Percentiles rank a stretch among this genome's conserved stretches.
phyloP scores from a whole-genome alignment of 2,329 filamentous ascomycete genomes.

The Diplodia mutila region DNA sequence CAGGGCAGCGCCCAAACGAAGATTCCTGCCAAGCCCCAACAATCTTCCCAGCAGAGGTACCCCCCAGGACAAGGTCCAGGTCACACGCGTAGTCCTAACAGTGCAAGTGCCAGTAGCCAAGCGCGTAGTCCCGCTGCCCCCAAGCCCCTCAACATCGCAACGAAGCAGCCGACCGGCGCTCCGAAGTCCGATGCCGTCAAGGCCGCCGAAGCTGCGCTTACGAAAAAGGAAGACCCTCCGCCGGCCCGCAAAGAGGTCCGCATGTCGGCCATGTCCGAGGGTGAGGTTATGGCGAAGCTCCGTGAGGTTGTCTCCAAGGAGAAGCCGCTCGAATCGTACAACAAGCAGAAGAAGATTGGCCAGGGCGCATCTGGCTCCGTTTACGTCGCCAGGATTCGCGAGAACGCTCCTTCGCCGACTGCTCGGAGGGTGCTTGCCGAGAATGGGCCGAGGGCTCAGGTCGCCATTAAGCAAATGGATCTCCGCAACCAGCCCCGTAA shows the following conservation, averaged over 20 bases:
- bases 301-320: conserved; percentile 95
- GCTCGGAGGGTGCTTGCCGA: conserved; percentile 78
- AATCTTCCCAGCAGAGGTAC: conserved; percentile 32
- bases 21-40: conserved; percentile 28
- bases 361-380: conserved; percentile 98
- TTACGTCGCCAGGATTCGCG: conserved; percentile 94
- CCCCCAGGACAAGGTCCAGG: conserved; percentile 20
- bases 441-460: conserved; percentile 81
- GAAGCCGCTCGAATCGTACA: conserved; percentile 91
- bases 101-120: conserved; percentile 15
- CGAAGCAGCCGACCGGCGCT: conserved; percentile 52
- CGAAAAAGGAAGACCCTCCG: conserved; percentile 72
- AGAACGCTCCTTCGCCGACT: conserved; percentile 77
- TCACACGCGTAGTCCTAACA: conserved; percentile 22
- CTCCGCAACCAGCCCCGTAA: conserved; percentile 95
- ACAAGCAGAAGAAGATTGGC: conserved; percentile 99
- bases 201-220: conserved; percentile 86
- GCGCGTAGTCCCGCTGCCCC: conserved; percentile 46
- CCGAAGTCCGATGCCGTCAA: conserved; percentile 72
- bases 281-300: conserved; percentile 94
- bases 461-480: conserved; percentile 99
- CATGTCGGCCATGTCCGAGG: conserved; percentile 98
- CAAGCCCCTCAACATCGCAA: conserved; percentile 59
- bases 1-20: conserved; percentile 37
- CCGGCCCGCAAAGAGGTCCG: conserved; percentile 80